Evolutionary conservation across 176 grass and related monocot species (phyloP).

Genomic region (Ampelocalamus luodianensis): DNA sequence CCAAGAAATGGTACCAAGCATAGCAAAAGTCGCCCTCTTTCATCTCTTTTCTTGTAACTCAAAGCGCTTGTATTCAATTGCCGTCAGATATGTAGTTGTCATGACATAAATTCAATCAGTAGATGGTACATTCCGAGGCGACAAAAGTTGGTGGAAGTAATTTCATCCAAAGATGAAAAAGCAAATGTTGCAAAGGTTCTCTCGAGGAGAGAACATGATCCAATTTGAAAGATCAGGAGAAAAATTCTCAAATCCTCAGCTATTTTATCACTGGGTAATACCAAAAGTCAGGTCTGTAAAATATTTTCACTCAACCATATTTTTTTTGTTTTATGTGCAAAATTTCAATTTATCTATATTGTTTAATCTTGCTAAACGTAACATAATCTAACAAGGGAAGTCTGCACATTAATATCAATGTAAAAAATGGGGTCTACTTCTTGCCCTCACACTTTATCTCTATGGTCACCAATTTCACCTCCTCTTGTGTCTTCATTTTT

Average conservation of each 20-base stretch:
- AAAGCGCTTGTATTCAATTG: neutral
- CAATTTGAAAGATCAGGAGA: neutral
- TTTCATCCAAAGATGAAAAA: neutral
- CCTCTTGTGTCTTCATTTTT: no score
- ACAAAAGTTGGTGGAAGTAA: neutral
- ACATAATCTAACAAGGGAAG: neutral
- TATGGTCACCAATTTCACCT: no score
- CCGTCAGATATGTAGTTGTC: neutral
- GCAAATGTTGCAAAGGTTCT: neutral
- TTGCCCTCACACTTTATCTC: no score
- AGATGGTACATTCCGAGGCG: neutral
- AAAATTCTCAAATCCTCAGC: neutral
- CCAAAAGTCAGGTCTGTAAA: neutral
- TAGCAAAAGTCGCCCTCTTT: neutral
- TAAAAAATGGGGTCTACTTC: no score
- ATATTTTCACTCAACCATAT: neutral
- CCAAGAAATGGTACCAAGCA: neutral
- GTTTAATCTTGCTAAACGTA: neutral
- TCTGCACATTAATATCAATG: neutral
- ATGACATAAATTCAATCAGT: neutral
- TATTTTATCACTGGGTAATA: neutral
- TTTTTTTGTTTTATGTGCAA: neutral
- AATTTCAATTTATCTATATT: neutral
- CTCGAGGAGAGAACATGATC: neutral
- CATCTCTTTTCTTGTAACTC: neutral